phyloP scores from a whole-genome alignment of 345 rosid genomes.

The Dipteronia sinensis region DNA sequence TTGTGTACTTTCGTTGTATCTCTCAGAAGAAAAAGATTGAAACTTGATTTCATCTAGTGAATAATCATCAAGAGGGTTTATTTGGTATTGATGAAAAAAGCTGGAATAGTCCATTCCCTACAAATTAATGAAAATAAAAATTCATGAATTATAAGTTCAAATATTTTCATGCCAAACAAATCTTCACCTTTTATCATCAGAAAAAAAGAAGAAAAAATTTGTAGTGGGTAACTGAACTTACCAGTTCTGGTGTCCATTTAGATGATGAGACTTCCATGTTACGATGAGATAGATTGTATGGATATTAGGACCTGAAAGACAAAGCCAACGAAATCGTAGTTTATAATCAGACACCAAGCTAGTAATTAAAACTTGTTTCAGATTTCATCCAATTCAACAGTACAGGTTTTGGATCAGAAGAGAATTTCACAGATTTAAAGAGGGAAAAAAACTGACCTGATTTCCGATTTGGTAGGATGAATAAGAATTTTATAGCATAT shows the following conservation, averaged over 20 bases:
- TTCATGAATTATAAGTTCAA: no score
- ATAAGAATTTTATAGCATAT: background rate
- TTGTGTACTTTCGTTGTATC: conserved; percentile 19
- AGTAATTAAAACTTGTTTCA: background rate
- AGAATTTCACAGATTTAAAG: background rate
- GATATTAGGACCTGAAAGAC: background rate
- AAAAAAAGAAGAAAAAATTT: background rate
- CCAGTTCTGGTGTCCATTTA: conserved; percentile 41
- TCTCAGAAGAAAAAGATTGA: conserved; percentile 25
- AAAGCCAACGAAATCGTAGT: background rate
- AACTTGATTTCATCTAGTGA: conserved; percentile 32
- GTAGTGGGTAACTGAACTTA: conserved; percentile 3
- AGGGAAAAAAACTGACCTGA: background rate
- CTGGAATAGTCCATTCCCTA: conserved; percentile 38
- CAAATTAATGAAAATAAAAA: no score
- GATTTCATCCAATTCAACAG: background rate
- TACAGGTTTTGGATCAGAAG: background rate
- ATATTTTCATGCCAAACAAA: no score
- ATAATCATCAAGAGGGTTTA: conserved; percentile 27
- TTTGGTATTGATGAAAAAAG: conserved; percentile 28
- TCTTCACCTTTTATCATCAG: background rate
- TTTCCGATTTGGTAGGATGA: background rate
- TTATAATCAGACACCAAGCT: background rate
- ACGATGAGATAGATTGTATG: no score
- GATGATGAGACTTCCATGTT: conserved; percentile 35